Base-by-base conservation (phyloP, 2,329 filamentous ascomycete species). In the Lachnellula hyalina region DNA sequence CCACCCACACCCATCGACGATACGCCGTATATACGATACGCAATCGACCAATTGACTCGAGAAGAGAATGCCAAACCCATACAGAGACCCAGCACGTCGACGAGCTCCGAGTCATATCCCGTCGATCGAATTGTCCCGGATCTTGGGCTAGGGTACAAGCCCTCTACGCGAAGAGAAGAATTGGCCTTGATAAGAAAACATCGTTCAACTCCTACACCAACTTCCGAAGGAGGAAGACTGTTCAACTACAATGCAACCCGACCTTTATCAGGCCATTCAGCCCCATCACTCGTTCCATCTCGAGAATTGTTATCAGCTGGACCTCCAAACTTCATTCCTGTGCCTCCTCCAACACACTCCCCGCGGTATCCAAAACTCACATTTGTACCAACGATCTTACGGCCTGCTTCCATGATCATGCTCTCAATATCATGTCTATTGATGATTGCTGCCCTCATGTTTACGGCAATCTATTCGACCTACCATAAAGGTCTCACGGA, bases 21-120 rank as follows among this genome's bases (percentile, higher is more conserved):
- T 66, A 87, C 85, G 8, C 91, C 90, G 0, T 96, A 92, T 70
- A 89, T 96, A 60, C 87, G 87, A 60, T 95, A 94, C 70, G 92
- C 93, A 41, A 83, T 97, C 59, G 89, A 96, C 60, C 90, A 93
- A 59, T 75, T 97, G 63, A 95, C 90, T 5, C 79, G 87, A 47
- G 83, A 88, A 65, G 85, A 85, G 54, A 84, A 89, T 57, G 77
- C 84, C 5, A 74, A 76, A 73, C 76, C 54, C 77, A 79, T 9
- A 75, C 78, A 53, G 74, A 77, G 52, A 73, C 80, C 61, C 77
- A 81, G 51, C 71, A 63, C 58, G 65, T 68, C 73, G 69, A 70
- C 51, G 46, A 71, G 71, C 54, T 71, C 72, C 36, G 66, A 48
- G 60, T 72, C 58, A 60, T 80, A 81, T 57, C 76, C 78, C 2